Evolutionary conservation across 2,329 filamentous ascomycete genomes (phyloP), one percentile per base, ranked within the genome.

Genomic region (Dendrostoma leiphaemia): DNA sequence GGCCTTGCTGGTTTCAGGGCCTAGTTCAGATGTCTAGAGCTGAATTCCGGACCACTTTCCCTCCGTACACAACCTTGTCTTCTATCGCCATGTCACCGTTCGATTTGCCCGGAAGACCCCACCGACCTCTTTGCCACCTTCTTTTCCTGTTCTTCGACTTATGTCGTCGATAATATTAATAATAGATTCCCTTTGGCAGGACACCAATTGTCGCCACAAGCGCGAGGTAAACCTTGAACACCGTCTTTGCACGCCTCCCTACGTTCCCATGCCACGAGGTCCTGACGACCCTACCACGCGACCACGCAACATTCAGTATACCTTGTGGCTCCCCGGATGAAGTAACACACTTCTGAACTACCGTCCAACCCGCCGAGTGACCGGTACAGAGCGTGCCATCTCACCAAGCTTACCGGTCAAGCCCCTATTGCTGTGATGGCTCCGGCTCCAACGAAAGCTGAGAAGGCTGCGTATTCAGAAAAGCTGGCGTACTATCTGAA

Each of bases 401-500:
- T 32, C 4, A 15, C 15, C 31, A 15, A 32, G 31, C 6, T n/a
- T 10, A 15, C 31, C 4, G 6, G 13, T 40, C 24, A 3, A 41
- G 38, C n/a, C 12, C 10, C 7, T 13, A 31, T n/a, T n/a, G n/a
- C n/a, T n/a, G n/a, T 40, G 26, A 55, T 58, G 51, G 47, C 48
- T 15, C 31, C 55, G 7, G 28, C 55, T n/a, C 19, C 55, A 17
- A 17, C 55, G 9, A 41, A 51, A 38, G 32, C 52, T 15, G 48
- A 52, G 21, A 55, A 52, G 47, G 48, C 38, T 21, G 57, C 57
- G 29, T 57, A 59, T 17, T 24, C 60, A 44, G 58, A 60, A 47
- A 76, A 72, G 62, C 70, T 80, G 64, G 69, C 72, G 43, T 70
- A 74, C 9, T 75, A 79, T 57, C 64, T 83, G n/a, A 76, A 79